Evolutionary conservation across 2,329 filamentous ascomycete genomes (phyloP).

Genomic region (Zymoseptoria passerinii): DNA sequence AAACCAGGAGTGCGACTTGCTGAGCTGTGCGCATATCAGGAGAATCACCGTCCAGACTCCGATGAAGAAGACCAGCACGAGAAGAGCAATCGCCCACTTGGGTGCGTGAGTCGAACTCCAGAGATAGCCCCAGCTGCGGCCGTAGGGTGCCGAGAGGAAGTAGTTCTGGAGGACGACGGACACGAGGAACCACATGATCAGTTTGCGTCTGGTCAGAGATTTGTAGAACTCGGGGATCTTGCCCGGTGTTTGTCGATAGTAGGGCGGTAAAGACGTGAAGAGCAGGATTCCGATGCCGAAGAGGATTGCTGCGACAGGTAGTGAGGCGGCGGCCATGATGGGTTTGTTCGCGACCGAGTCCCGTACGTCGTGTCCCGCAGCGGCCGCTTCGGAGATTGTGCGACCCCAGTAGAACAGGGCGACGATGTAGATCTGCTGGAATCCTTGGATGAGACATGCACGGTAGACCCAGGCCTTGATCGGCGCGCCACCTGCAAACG

Average conservation of each 20-base stretch:
- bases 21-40: conserved; percentile 44
- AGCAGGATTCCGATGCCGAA: conserved; percentile 48
- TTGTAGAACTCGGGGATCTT: conserved; percentile 56
- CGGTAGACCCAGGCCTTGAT: conserved; percentile 55
- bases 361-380: conserved; percentile 32
- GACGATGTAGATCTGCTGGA: conserved; percentile 55
- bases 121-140: conserved; percentile 57
- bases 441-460: conserved; percentile 55
- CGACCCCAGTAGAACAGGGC: conserved; percentile 58
- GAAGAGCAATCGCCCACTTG: conserved; percentile 46
- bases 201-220: conserved; percentile 51
- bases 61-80: conserved; percentile 46
- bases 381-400: conserved; percentile 38
- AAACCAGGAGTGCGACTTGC: conserved; percentile 54
- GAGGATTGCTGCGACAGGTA: conserved; percentile 49
- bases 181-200: conserved; percentile 57
- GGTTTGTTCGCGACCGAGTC: conserved; percentile 3
- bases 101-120: conserved; percentile 48
- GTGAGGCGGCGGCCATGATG: conserved; percentile 39
- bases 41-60: conserved; percentile 47
- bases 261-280: conserved; percentile 52
- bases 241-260: conserved; percentile 54
- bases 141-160: conserved; percentile 55
- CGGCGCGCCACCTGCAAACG: conserved; percentile 39
- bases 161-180: conserved; percentile 57